phyloP scores from a whole-genome alignment of 331 rosid genomes.

The Acacia concinna region DNA sequence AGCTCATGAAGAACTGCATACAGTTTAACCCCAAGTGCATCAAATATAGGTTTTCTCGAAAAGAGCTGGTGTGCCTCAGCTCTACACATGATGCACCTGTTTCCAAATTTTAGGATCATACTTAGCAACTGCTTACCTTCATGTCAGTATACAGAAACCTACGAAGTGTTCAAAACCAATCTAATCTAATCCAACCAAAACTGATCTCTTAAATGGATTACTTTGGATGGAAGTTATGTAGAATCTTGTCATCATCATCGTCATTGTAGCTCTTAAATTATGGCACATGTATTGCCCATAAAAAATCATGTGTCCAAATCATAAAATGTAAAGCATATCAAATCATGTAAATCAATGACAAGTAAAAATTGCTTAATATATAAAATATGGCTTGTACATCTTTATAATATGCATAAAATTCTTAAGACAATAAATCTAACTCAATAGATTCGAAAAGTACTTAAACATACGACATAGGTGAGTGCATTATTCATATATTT shows the following conservation, averaged over 20 bases:
- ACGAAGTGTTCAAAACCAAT: not conserved
- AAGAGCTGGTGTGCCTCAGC: conserved; percentile 92
- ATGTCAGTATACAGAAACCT: not conserved
- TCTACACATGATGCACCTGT: conserved; percentile 97
- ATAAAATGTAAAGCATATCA: not conserved
- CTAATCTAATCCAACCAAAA: not conserved
- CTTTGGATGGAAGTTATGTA: not conserved
- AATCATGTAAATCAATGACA: not conserved
- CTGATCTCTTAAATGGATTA: not conserved
- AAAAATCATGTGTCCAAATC: not conserved
- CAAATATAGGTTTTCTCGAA: conserved; percentile 76
- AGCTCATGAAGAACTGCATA: conserved; percentile 81
- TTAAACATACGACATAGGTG: not conserved
- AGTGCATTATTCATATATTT: not conserved
- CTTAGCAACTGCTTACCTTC: conserved; percentile 19
- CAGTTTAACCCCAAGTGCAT: conserved; percentile 82
- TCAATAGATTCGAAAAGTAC: not conserved
- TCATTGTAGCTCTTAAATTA: not conserved
- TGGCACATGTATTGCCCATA: not conserved
- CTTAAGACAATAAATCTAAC: not conserved
- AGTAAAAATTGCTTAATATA: not conserved
- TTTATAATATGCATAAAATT: not conserved
- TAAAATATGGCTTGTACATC: not conserved
- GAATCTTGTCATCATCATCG: not conserved
- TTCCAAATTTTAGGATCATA: conserved; percentile 33